Evolutionary conservation across 208 protist genomes (phyloP).

Genomic region (Crithidia bombi): DNA sequence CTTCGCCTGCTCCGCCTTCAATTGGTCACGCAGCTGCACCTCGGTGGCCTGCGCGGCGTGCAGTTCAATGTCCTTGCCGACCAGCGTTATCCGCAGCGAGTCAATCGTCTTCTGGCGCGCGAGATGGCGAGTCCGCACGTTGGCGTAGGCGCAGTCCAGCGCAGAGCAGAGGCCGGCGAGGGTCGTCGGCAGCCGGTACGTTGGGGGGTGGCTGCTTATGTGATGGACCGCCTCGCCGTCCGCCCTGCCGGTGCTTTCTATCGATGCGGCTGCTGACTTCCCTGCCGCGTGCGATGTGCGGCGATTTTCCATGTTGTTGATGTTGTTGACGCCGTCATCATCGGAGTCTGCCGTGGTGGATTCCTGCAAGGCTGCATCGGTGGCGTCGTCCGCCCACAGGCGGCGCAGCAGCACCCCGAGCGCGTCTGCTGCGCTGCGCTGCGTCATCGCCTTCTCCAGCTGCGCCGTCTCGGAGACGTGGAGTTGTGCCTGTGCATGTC

Average conservation of each 20-base stretch:
- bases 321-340: background rate
- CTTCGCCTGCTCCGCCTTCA: constrained; percentile 38
- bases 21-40: constrained; percentile 38
- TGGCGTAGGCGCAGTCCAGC: constrained; percentile 39
- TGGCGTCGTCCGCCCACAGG: constrained; percentile 47
- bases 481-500: constrained; percentile 29
- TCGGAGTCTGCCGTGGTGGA: background rate
- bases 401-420: constrained; percentile 37
- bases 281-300: background rate
- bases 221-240: background rate
- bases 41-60: constrained; percentile 32
- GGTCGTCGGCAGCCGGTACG: constrained; percentile 33
- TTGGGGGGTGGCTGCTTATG: too few species aligned
- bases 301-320: background rate
- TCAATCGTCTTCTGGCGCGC: constrained; percentile 27
- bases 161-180: constrained; percentile 31
- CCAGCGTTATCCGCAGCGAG: constrained; percentile 18
- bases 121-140: constrained; percentile 17
- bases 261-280: background rate
- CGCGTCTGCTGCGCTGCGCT: constrained; percentile 30
- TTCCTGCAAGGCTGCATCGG: constrained; percentile 8
- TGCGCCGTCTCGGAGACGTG: constrained; percentile 35
- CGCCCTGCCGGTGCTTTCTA: background rate
- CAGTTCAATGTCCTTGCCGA: constrained; percentile 33
- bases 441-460: constrained; percentile 29